phyloP scores from a whole-genome alignment of 495 filamentous ascomycete genomes.

The Annulohypoxylon maeteangense region DNA sequence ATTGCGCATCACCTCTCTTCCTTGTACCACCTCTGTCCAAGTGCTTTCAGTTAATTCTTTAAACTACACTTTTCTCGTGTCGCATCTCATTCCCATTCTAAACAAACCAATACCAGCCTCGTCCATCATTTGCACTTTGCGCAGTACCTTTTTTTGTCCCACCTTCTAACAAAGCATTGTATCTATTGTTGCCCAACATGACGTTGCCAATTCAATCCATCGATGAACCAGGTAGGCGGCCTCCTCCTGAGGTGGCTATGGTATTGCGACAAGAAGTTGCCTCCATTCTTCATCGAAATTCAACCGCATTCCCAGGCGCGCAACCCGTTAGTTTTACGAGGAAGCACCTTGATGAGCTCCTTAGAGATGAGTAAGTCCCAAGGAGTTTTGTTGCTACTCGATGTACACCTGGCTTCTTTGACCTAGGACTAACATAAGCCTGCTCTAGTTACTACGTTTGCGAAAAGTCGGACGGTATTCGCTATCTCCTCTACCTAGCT shows the following conservation, averaged over 20 bases:
- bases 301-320: constrained; percentile 82
- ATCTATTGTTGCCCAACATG: constrained; percentile 14
- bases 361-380: constrained; percentile 71
- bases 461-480: constrained; percentile 97
- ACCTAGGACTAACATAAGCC: constrained; percentile 7
- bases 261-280: constrained; percentile 80
- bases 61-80: background rate
- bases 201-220: constrained; percentile 52
- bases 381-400: background rate
- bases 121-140: background rate
- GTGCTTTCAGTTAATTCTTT: constrained; percentile 19
- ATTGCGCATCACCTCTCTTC: background rate
- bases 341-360: constrained; percentile 80
- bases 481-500: constrained; percentile 91
- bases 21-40: background rate
- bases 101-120: constrained; percentile 14
- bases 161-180: background rate
- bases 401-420: background rate
- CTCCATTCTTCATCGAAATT: constrained; percentile 73
- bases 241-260: constrained; percentile 65
- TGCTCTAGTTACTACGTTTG: constrained; percentile 85
- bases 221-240: constrained; percentile 72
- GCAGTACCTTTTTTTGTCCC: background rate
- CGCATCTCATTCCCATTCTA: constrained; percentile 13
- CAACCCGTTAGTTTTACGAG: constrained; percentile 92